phyloP scores from a whole-genome alignment of 2,329 filamentous ascomycete species.

The Teratosphaeria gauchensis region DNA sequence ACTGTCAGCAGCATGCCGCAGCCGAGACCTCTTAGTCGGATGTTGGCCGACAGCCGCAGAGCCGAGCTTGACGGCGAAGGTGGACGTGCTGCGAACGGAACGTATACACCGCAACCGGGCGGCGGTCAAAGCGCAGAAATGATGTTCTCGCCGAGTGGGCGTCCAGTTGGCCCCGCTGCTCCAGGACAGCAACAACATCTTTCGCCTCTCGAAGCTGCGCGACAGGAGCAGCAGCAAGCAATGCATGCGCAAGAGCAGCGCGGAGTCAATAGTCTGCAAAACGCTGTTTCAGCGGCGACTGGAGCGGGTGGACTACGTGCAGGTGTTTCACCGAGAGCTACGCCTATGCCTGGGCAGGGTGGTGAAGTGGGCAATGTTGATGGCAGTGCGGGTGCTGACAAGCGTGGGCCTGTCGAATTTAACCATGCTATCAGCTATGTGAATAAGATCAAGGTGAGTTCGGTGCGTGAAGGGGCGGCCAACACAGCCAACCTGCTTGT shows the following conservation, averaged over 20 bases:
- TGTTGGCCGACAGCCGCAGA: constrained; percentile 2
- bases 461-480: too few species aligned
- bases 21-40: constrained; percentile 32
- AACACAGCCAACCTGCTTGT: neutral
- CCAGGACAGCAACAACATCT: constrained; percentile 19
- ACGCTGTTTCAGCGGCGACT: constrained; percentile 49
- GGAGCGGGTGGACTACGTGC: constrained; percentile 40
- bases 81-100: constrained; percentile 22
- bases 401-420: constrained; percentile 91
- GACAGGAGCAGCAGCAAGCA: constrained; percentile 23
- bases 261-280: constrained; percentile 56
- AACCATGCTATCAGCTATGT: constrained; percentile 99
- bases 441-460: constrained; percentile 92
- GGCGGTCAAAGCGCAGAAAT: constrained; percentile 25
- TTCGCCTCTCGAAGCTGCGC: constrained; percentile 19
- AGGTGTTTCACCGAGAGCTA: constrained; percentile 40
- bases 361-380: constrained; percentile 39
- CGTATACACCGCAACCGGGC: constrained; percentile 32
- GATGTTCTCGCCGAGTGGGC: constrained; percentile 36
- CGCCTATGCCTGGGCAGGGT: constrained; percentile 45
- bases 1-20: constrained; percentile 77
- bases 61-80: constrained; percentile 11
- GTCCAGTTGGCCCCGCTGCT: constrained; percentile 33
- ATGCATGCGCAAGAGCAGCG: constrained; percentile 55
- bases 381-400: constrained; percentile 59